These are phyloP conservation scores for Cladophialophora carrionii DNA, from an alignment of 2,329 filamentous ascomycete genomes.

Conservation along the genomic window DNA sequence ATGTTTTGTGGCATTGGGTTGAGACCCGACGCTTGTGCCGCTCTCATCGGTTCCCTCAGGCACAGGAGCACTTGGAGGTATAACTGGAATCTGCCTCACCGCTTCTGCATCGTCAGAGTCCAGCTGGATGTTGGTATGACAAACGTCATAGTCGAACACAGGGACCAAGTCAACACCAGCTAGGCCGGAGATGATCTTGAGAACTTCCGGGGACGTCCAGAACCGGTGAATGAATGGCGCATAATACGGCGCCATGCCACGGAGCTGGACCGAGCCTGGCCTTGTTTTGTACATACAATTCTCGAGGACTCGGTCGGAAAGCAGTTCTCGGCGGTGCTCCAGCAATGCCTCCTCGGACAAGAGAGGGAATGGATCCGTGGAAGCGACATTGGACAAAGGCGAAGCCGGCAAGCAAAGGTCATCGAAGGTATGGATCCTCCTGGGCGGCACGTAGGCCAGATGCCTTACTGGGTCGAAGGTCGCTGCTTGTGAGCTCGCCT, in stretches of 20 bases:
- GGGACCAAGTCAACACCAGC: conserved; percentile 62
- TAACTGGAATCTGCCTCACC: conserved; percentile 26
- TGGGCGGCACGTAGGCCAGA: conserved; percentile 18
- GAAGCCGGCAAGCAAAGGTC: conserved; percentile 33
- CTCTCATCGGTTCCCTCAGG: neutral
- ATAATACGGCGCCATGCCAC: conserved; percentile 58
- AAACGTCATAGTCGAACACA: conserved; percentile 61
- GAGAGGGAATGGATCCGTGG: conserved; percentile 64
- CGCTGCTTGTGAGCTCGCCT: neutral
- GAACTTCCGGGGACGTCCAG: conserved; percentile 59
- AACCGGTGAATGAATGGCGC: conserved; percentile 64
- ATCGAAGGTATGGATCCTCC: conserved; percentile 21
- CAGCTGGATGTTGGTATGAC: conserved; percentile 60
- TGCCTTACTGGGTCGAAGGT: conserved; percentile 22
- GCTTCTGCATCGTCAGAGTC: conserved; percentile 32
- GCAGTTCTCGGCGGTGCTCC: conserved; percentile 62
- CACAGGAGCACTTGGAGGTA: conserved; percentile 26
- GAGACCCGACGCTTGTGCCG: neutral
- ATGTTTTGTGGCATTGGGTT: conserved; percentile 35
- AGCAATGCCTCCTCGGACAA: conserved; percentile 63
- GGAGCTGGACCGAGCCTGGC: conserved; percentile 54
- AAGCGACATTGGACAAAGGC: conserved; percentile 46
- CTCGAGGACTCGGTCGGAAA: conserved; percentile 57
- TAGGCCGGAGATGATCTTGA: conserved; percentile 58
- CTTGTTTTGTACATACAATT: conserved; percentile 61